Evolutionary conservation across 2,329 filamentous ascomycete genomes (phyloP), one percentile per base, ranked within the genome.

Genomic region (Fusarium illudens): DNA sequence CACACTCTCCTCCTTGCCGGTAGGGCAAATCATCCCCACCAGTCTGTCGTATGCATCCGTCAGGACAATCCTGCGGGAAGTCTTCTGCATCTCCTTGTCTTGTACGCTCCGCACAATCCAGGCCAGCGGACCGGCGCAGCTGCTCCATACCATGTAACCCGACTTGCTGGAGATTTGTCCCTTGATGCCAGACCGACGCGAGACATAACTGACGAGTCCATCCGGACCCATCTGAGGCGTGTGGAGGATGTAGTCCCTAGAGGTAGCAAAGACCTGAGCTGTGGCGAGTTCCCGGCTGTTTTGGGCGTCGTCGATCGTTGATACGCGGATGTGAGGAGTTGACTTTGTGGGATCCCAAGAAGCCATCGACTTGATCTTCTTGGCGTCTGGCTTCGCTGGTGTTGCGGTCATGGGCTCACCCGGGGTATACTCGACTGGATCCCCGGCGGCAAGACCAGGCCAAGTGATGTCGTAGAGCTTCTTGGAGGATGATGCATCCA

Each of bases 41-140:
- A 62, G 54, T 39, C 59, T 51, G 13, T 58, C 59, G 17, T 62
- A 62, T 17, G 46, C 54, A 32, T 62, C 59, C 32, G 53, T 53
- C 19, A 62, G 25, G 4, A 62, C 59, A 13, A 62, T 53, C 6
- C 54, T 50, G 4, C 59, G 59, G 6, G 37, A 46, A 15, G 22
- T 4, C 19, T 25, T 57, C 15, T 27, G 33, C 30, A 53, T 6
- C 15, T 53, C 54, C 22, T 51, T 17, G 37, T 62, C 54, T 13
- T 39, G 53, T 9, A 58, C 48, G 8, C 22, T 48, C 6, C 59
- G 46, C n/a, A 48, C 37, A 6, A 62, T 58, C 59, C 59, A 62
- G 3, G 59, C 37, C 7, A 62, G 37, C 6, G 59, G 54, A 4
- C 59, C 59, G 1, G 59, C 53, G 13, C 44, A 58, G 32, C 59